Base-by-base conservation (phyloP, 1,284 basidiomycete species). In the Coniophora puteana region DNA sequence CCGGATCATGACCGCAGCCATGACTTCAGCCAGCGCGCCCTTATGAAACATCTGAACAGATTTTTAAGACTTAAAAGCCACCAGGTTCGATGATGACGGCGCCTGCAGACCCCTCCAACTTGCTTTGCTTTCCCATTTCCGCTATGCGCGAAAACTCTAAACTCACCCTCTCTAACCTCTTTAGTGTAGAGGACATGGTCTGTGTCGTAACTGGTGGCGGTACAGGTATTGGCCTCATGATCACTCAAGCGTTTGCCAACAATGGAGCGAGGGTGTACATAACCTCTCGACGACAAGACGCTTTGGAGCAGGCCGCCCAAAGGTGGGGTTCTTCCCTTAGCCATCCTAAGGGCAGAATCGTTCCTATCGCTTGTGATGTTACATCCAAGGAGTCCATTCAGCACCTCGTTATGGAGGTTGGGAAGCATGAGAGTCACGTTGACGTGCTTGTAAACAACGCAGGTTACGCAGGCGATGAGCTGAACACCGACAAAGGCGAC, bases 231-330 rank as follows among this genome's bases (percentile, higher is more conserved):
- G 69, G 69, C 1, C 47, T 69, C 12, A 66, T 66, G 61, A 63
- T 66, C 29, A 58, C 67, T 1, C 57, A 63, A 38, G 63, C 56
- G 5, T 52, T 71, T 17, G 63, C 66, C 3, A 57, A 52, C 10
- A 70, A 69, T 40, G 70, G 70, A 5, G 70, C 69, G 12, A 64
- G 58, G 26, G 68, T 72, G 11, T 72, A 71, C 53, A 65, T 73
- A 41, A 51, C 51, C 6, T 55, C 58, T 5, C 49, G 62, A 22
- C 48, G 57, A 8, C 46, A 49, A 25, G 54, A 62, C 17, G 53
- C 53, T 21, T 51, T 65, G 5, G 46, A 53, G n/a, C 44, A 53
- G 18, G 54, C 52, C 16, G 51, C 51, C 4, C 14, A 47, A 29
- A 27, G 28, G 20, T 36, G 36, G 31, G 30, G 26, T n/a, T 30